phyloP scores from a whole-genome alignment of 2,329 filamentous ascomycete genomes.

The Ambrosiella beaveri region DNA sequence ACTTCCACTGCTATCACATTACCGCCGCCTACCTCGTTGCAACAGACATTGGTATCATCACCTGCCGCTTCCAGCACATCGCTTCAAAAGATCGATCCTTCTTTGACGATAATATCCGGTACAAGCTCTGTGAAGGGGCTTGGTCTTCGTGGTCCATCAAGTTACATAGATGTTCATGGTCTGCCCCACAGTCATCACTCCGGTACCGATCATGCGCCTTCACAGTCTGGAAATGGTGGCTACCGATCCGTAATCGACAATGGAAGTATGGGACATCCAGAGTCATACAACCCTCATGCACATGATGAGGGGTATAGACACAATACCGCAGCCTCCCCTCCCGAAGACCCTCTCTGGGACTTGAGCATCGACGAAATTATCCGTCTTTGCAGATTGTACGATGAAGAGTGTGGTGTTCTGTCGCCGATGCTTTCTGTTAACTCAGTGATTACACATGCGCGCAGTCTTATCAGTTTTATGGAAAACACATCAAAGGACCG shows the following conservation, averaged over 20 bases:
- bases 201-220: constrained; percentile 9
- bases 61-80: constrained; percentile 10
- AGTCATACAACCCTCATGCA: neutral
- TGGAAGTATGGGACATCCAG: constrained; percentile 7
- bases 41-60: constrained; percentile 5
- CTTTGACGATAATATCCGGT: constrained; percentile 9
- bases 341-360: constrained; percentile 59
- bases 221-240: constrained; percentile 10
- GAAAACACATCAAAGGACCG: constrained; percentile 28
- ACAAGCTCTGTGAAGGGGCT: constrained; percentile 9
- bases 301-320: constrained; percentile 5
- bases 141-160: constrained; percentile 3
- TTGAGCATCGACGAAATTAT: constrained; percentile 65
- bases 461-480: constrained; percentile 53
- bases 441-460: constrained; percentile 51
- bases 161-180: constrained; percentile 5
- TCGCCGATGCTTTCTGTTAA: constrained; percentile 72
- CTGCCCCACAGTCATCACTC: constrained; percentile 10
- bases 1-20: constrained; percentile 1
- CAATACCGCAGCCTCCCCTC: neutral
- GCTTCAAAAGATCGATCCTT: constrained; percentile 12
- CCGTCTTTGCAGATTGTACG: constrained; percentile 60
- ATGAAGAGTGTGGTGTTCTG: constrained; percentile 85
- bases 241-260: constrained; percentile 9
- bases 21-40: constrained; percentile 4